A percentile compares a stretch with the other conserved stretches of the same genome.
These are phyloP conservation scores for Fereydounia khargensis DNA, from an alignment of 1,284 basidiomycete species.

Conservation along the genomic window DNA sequence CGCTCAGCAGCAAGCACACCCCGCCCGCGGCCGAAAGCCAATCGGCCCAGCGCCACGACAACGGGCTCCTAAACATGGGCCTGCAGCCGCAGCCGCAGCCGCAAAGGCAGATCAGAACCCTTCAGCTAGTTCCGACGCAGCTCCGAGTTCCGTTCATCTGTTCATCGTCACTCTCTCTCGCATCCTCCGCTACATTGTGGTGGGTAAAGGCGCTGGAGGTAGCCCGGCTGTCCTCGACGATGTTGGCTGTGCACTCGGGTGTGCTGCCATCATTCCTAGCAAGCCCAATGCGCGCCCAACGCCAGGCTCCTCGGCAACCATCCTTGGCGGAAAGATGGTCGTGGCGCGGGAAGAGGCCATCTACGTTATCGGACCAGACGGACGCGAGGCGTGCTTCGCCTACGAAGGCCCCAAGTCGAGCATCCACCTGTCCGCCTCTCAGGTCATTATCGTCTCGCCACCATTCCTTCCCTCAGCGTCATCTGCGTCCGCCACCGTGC, in stretches of 20 bases:
- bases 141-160: slow-evolving; percentile 64
- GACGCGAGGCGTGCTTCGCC: slow-evolving; percentile 80
- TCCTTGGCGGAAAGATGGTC: slow-evolving; percentile 71
- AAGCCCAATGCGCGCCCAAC: background rate
- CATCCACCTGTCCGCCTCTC: slow-evolving; percentile 35
- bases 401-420: slow-evolving; percentile 50
- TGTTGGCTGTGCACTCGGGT: slow-evolving; percentile 77
- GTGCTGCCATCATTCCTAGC: slow-evolving; percentile 63
- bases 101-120: too few species aligned
- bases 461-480: slow-evolving; percentile 70
- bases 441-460: slow-evolving; percentile 75
- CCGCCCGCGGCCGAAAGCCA: slow-evolving; percentile 17
- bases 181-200: slow-evolving; percentile 73
- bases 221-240: slow-evolving; percentile 75
- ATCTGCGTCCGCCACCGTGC: slow-evolving; percentile 71
- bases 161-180: slow-evolving; percentile 85
- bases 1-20: background rate
- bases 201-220: slow-evolving; percentile 70
- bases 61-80: slow-evolving; percentile 6
- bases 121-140: slow-evolving; percentile 1
- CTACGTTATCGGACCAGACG: slow-evolving; percentile 79
- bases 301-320: too few species aligned
- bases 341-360: slow-evolving; percentile 90
- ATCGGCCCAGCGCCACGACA: slow-evolving; percentile 7
- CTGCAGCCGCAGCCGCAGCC: background rate